These are phyloP conservation scores for Neofusicoccum sp. DNA, from an alignment of 2,329 filamentous ascomycete species.

Conservation along the genomic window DNA sequence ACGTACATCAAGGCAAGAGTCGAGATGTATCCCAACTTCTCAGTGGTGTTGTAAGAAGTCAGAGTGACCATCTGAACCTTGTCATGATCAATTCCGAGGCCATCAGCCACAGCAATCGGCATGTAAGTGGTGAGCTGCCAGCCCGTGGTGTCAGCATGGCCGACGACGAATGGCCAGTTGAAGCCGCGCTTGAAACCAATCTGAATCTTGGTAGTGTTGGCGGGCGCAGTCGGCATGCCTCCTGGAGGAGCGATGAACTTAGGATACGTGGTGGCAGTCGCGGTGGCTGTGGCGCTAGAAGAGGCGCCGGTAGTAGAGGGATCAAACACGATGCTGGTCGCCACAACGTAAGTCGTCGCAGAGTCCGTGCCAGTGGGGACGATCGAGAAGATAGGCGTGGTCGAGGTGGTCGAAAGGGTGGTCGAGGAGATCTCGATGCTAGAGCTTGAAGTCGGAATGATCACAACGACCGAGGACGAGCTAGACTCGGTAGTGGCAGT, in stretches of 20 bases:
- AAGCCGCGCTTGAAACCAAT: constrained; percentile 78
- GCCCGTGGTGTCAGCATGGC: constrained; percentile 64
- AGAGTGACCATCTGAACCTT: constrained; percentile 69
- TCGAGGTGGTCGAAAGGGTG: constrained; percentile 26
- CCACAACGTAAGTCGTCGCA: constrained; percentile 50
- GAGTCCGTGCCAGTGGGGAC: constrained; percentile 47
- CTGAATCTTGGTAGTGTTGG: constrained; percentile 71
- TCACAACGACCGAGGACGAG: constrained; percentile 4
- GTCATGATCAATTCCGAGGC: constrained; percentile 49
- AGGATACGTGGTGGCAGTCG: constrained; percentile 10
- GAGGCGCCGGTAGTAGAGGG: constrained; percentile 45
- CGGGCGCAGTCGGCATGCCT: constrained; percentile 55
- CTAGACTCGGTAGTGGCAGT: constrained; percentile 3
- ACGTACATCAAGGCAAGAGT: constrained; percentile 63
- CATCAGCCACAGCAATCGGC: constrained; percentile 67
- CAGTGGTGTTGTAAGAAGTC: constrained; percentile 71
- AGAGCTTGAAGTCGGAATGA: not conserved
- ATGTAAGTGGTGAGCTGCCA: constrained; percentile 82
- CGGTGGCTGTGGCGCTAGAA: constrained; percentile 37
- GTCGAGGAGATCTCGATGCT: constrained; percentile 17
- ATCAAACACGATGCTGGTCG: constrained; percentile 62
- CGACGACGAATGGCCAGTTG: constrained; percentile 81
- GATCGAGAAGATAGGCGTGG: constrained; percentile 41
- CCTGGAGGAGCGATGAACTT: constrained; percentile 71
- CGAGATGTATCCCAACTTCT: constrained; percentile 72